Base-by-base conservation (phyloP, 1,139 yeast species). In the Meyerozyma carpophila region DNA sequence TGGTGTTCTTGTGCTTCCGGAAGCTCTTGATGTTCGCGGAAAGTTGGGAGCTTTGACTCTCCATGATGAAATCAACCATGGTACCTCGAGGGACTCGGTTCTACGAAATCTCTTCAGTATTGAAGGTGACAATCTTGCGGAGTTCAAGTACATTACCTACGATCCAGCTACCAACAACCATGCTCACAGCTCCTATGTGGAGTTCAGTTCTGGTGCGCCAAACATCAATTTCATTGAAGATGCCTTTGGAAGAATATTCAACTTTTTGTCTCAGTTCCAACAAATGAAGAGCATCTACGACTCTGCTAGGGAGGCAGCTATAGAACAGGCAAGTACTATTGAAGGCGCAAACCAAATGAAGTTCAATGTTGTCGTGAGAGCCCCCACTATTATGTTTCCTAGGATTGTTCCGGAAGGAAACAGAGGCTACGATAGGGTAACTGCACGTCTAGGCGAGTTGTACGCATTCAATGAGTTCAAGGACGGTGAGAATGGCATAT, bases 211-310 rank as follows among this genome's bases (percentile, higher is more conserved):
- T 0, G 95, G 95, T 0, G 81, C 96, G 0, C 68, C 89, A 51
- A 77, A 77, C 41, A 63, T 91, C 6, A 86, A 83, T 58, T 87
- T 90, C 57, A 81, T 89, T 20, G 96, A 91, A 55, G 85, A 82
- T 49, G 86, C 98, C 0, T 74, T 89, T 51, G 74, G 82, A 37
- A 77, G 83, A 50, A 77, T 93, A 9, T 59, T 85, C 37, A 73
- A 77, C 28, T 91, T 82, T 56, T 66, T 89, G 54, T 79, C 79
- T 51, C 86, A 86, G 54, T 87, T 94, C 57, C 84, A 82, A 47
- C 78, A 78, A 53, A 89, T 93, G 96, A 93, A 93, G 61, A 81
- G 81, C 2, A 73, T 91, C 13, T 93, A 85, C 60, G 98, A 93
- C 55, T 70, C 79, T 14, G 95, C 98, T 0, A 76, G 98, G 48